phyloP scores from a whole-genome alignment of 2,329 filamentous ascomycete genomes.

The Emericellopsis atlantica region DNA sequence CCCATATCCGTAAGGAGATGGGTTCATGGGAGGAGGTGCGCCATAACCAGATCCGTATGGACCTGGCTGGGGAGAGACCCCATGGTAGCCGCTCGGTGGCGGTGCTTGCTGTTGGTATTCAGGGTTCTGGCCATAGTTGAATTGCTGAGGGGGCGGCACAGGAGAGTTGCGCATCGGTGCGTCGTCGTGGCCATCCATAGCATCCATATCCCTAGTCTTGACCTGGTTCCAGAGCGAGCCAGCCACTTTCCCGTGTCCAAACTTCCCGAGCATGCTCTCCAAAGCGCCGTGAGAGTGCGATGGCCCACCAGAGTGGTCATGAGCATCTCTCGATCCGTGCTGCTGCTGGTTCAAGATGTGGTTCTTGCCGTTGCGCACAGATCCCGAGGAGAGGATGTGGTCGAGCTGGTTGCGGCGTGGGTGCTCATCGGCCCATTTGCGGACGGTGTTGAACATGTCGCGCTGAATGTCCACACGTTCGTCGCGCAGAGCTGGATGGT shows the following conservation, averaged over 20 bases:
- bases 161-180: constrained; percentile 25
- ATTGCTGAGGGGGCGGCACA: constrained; percentile 19
- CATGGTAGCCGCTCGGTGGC: constrained; percentile 5
- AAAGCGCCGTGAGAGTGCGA: constrained; percentile 25
- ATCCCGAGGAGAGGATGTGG: constrained; percentile 66
- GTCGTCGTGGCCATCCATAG: constrained; percentile 36
- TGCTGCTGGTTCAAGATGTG: constrained; percentile 39
- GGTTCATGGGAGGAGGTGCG: constrained; percentile 10
- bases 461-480: constrained; percentile 67
- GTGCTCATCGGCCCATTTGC: constrained; percentile 64
- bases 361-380: constrained; percentile 73
- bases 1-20: constrained; percentile 12
- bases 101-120: constrained; percentile 10
- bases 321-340: constrained; percentile 9
- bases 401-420: constrained; percentile 58
- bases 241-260: constrained; percentile 43
- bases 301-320: constrained; percentile 16
- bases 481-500: constrained; percentile 77
- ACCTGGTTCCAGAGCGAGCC: constrained; percentile 51
- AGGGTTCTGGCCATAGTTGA: constrained; percentile 26
- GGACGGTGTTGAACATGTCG: constrained; percentile 80
- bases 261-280: constrained; percentile 24
- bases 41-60: constrained; percentile 19
- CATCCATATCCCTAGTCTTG: constrained; percentile 41
- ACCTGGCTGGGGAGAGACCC: constrained; percentile 18